Evolutionary conservation across 345 rosid species (phyloP).

Genomic region (Salix viminalis): DNA sequence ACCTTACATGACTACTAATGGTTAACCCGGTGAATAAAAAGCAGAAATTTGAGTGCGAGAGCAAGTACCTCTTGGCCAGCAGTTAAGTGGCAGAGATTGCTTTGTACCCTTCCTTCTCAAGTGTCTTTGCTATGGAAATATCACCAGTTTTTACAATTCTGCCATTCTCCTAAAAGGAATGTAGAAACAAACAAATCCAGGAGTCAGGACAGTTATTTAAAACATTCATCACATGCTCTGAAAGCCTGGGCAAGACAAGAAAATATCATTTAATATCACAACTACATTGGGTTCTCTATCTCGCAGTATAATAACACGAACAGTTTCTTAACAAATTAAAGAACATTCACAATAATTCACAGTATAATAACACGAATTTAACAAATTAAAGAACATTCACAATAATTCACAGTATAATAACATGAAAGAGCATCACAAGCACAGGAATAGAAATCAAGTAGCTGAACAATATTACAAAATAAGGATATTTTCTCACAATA

Average conservation of each 20-base stretch:
- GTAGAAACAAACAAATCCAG: neutral
- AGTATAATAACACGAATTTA: neutral
- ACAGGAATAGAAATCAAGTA: too few relatives aligned
- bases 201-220: too few relatives aligned
- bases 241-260: neutral
- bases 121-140: conserved; percentile 55
- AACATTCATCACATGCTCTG: neutral
- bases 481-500: too few relatives aligned
- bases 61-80: neutral
- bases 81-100: conserved; percentile 46
- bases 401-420: neutral
- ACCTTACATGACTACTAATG: too few relatives aligned
- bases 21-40: too few relatives aligned
- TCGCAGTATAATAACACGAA: too few relatives aligned
- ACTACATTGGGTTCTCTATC: too few relatives aligned
- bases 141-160: conserved; percentile 86
- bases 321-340: too few relatives aligned
- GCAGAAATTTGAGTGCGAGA: neutral
- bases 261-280: neutral
- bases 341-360: neutral
- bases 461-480: too few relatives aligned
- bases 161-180: conserved; percentile 64
- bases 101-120: conserved; percentile 84
- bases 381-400: neutral
- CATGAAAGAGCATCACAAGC: neutral